Evolutionary conservation across 148 eudicot species (phyloP).

Genomic region (Salicornia ramosissima): DNA sequence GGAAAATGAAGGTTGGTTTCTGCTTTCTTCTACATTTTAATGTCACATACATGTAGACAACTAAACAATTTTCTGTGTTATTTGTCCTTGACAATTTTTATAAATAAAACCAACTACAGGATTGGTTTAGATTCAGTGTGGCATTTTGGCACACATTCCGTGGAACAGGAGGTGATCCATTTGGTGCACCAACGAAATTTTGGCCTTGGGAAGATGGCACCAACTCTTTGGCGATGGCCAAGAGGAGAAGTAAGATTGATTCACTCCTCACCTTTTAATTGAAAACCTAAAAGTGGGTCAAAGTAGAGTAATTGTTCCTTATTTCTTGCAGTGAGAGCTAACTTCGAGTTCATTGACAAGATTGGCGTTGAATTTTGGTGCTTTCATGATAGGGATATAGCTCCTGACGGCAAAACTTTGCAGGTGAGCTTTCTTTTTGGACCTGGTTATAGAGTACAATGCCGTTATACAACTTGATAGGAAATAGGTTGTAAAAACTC

Average conservation of each 20-base stretch:
- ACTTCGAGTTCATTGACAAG: constrained; percentile 90
- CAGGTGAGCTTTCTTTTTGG: constrained; percentile 39
- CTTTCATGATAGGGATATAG: constrained; percentile 97
- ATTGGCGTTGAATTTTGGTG: constrained; percentile 96
- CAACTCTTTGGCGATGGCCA: constrained; percentile 88
- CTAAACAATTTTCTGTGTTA: not conserved
- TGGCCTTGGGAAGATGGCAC: constrained; percentile 99
- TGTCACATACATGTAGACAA: not conserved
- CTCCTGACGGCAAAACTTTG: constrained; percentile 85
- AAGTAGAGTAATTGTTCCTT: not conserved
- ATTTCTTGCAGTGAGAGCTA: constrained; percentile 76
- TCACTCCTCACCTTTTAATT: not conserved
- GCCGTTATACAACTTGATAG: not conserved
- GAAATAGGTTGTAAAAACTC: not conserved
- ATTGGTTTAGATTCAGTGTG: constrained; percentile 96
- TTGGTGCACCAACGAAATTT: constrained; percentile 81
- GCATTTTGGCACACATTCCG: constrained; percentile 99
- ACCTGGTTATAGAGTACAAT: not conserved
- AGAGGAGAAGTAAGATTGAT: constrained; percentile 74
- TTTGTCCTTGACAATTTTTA: not conserved
- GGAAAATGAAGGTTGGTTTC: constrained; percentile 78
- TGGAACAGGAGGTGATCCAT: constrained; percentile 95
- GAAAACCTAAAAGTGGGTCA: not conserved
- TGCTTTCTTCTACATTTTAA: not conserved
- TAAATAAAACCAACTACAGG: constrained; percentile 39